Percentiles rank a stretch among this genome's conserved stretches.
phyloP scores from a whole-genome alignment of 2,329 filamentous ascomycete species.

The Ceratocystis eucalypticola region DNA sequence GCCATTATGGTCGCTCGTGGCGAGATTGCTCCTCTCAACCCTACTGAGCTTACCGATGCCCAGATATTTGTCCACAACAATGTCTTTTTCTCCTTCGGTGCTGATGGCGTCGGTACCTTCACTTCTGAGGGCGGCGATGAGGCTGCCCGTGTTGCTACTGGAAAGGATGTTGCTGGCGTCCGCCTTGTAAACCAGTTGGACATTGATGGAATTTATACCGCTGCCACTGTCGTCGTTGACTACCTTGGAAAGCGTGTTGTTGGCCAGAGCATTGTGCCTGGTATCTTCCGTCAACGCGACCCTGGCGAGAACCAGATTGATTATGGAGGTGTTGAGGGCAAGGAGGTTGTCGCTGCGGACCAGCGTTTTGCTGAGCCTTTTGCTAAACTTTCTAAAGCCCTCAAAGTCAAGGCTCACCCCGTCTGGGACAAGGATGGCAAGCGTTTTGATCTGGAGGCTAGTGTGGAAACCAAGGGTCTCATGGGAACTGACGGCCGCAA shows the following conservation, averaged over 20 bases:
- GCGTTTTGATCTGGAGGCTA: constrained; percentile 81
- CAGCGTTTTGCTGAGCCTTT: constrained; percentile 75
- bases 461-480: constrained; percentile 96
- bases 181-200: constrained; percentile 94
- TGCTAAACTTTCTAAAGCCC: constrained; percentile 75
- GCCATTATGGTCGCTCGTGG: constrained; percentile 85
- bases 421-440: constrained; percentile 97
- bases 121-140: constrained; percentile 93
- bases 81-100: constrained; percentile 97
- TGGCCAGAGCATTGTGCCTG: constrained; percentile 93
- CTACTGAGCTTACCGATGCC: constrained; percentile 79
- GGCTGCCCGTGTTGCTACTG: constrained; percentile 85
- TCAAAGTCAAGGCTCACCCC: constrained; percentile 84
- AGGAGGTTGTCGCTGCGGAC: constrained; percentile 84
- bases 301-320: constrained; percentile 97
- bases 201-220: constrained; percentile 85
- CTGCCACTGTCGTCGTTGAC: constrained; percentile 90
- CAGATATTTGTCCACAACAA: constrained; percentile 99
- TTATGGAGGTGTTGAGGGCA: constrained; percentile 94
- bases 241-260: constrained; percentile 96
- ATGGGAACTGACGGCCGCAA: constrained; percentile 91
- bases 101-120: constrained; percentile 94
- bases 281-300: constrained; percentile 97
- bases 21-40: constrained; percentile 86
- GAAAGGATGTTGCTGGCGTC: constrained; percentile 90